Base-by-base conservation (phyloP, 129 eudicot genomes). In the Lactuca sativa region DNA sequence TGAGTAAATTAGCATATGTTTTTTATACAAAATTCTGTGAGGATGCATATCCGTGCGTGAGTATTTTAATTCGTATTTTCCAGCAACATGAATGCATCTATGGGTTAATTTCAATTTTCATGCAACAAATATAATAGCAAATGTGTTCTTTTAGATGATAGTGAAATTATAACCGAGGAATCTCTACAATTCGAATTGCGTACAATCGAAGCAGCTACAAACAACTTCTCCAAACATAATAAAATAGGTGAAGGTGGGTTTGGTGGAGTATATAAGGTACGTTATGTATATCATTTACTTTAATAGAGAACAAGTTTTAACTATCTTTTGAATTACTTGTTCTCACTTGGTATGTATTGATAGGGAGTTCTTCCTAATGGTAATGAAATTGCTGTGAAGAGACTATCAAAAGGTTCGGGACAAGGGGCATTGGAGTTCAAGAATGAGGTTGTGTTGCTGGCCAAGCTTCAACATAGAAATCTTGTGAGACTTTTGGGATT, bases 161-260 rank as follows among this genome's bases (percentile, higher is more conserved):
- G 14, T 51, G 71, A 73, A 6, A 73, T 73, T 6, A 52, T 61
- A 33, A 73, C n/a, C 13, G 71, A 33, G 38, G 47, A 79, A 54
- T 67, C 83, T 16, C 17, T 79, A 69, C 74, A 71, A 53, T 65
- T 34, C 14, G 77, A 76, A 18, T 65, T 81, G 62, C 9, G 56
- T 43, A 59, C 75, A 5, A 58, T 76, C 6, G 52, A 59, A 36
- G 67, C 58, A 16, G 85, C 85, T 4, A 81, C 81, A 48, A 52
- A 71, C 73, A 75, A 71, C n/a, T 76, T 81, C 48, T 76, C 78
- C 9, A 36, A 18, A 6, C 15, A 53, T 9, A 72, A 81, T 73
- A 81, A 77, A 60, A 64, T 81, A 17, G 85, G 85, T 15, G 78
- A 76, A 67, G 85, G 85, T 61, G 85, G 85, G 30, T 81, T 81